Percentiles rank a stretch among this genome's conserved stretches.
These are phyloP conservation scores for Penstemon davidsonii DNA, from an alignment of 257 asterid genomes.

Conservation along the genomic window DNA sequence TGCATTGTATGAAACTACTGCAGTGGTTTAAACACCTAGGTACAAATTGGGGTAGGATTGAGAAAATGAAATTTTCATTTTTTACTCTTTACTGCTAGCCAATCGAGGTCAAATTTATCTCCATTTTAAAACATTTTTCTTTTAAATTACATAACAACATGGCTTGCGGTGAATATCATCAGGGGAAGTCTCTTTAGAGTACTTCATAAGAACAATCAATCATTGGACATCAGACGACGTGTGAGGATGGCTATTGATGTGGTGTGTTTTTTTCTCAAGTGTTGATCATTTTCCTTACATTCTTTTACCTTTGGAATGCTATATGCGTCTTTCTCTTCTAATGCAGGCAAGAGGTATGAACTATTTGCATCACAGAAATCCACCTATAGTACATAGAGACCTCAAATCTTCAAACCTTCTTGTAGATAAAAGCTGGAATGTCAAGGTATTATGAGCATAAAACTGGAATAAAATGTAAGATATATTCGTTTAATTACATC, in stretches of 20 bases:
- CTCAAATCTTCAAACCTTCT: conserved; percentile 81
- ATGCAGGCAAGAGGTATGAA: conserved; percentile 80
- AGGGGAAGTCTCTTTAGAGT: conserved; percentile 78
- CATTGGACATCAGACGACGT: conserved; percentile 59
- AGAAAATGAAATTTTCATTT: background rate
- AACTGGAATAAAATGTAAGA: background rate
- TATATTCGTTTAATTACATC: background rate
- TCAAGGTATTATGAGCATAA: conserved; percentile 50
- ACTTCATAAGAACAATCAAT: conserved; percentile 60
- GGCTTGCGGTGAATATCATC: conserved; percentile 28
- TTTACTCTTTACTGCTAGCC: background rate
- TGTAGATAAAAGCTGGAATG: conserved; percentile 75
- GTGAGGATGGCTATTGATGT: conserved; percentile 76
- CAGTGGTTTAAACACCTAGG: too few species aligned
- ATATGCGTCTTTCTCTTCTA: conserved; percentile 13
- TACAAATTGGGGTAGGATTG: background rate
- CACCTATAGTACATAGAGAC: conserved; percentile 81
- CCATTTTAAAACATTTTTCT: background rate
- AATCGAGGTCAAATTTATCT: background rate
- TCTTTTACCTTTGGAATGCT: background rate
- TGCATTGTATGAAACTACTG: too few species aligned
- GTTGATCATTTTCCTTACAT: background rate
- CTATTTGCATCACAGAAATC: conserved; percentile 75
- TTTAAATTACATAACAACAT: background rate
- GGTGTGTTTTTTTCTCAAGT: conserved; percentile 39